Conservation (phyloP, 208 protist species). For the Angomonas deanei region DNA sequence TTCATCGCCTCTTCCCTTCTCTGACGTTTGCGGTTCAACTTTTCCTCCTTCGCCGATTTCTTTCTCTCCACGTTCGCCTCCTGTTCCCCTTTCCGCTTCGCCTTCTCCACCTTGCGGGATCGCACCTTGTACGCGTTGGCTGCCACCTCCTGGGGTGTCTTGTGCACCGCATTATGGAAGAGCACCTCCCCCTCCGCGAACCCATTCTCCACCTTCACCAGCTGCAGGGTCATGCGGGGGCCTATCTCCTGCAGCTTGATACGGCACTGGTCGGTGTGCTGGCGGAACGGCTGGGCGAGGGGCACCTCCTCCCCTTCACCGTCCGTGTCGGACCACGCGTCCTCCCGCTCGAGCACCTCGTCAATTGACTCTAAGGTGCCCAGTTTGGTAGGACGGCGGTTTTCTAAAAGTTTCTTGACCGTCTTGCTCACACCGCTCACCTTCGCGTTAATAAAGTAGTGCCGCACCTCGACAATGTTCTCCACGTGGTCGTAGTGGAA, state of each 20-base stretch:
- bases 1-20: constrained; percentile 52
- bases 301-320: constrained; percentile 89
- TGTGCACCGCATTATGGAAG: constrained; percentile 65
- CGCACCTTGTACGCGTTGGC: constrained; percentile 69
- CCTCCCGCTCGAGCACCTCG: constrained; percentile 76
- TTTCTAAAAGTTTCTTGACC: constrained; percentile 86
- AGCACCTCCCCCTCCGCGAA: constrained; percentile 84
- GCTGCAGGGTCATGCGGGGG: constrained; percentile 85
- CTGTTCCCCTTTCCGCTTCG: constrained; percentile 67
- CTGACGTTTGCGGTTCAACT: constrained; percentile 53
- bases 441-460: constrained; percentile 84
- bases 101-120: constrained; percentile 54
- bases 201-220: constrained; percentile 88
- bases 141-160: constrained; percentile 59
- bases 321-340: constrained; percentile 86
- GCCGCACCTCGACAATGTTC: constrained; percentile 82
- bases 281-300: constrained; percentile 78
- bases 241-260: constrained; percentile 91
- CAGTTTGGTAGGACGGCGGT: constrained; percentile 74
- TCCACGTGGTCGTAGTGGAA: constrained; percentile 88
- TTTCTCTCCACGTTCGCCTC: constrained; percentile 82
- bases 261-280: constrained; percentile 84
- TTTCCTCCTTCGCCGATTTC: constrained; percentile 36
- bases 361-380: constrained; percentile 74
- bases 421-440: constrained; percentile 72